These are phyloP conservation scores for Oleoguttula mirabilis DNA, from an alignment of 495 filamentous ascomycete species.

Conservation along the genomic window DNA sequence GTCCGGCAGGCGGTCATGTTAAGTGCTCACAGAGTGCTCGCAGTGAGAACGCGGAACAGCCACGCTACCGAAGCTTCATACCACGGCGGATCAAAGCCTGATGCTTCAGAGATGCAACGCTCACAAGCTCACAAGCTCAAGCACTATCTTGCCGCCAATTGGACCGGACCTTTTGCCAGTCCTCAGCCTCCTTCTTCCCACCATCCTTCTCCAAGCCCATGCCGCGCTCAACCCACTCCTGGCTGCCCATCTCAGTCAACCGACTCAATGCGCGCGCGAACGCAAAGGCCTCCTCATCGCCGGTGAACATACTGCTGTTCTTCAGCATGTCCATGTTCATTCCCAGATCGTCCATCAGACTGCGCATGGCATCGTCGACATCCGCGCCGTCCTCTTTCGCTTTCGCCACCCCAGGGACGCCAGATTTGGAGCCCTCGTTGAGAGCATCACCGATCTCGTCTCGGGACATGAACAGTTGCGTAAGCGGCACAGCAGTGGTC, in stretches of 20 bases:
- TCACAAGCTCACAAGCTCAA: constrained; percentile 6
- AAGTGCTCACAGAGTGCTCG: too few species aligned
- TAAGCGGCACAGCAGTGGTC: constrained; percentile 72
- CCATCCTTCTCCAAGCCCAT: constrained; percentile 40
- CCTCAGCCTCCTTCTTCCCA: constrained; percentile 30
- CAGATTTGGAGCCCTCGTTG: constrained; percentile 6
- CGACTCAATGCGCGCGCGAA: constrained; percentile 82
- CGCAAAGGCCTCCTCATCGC: constrained; percentile 92
- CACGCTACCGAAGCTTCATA: too few species aligned
- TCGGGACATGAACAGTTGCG: constrained; percentile 77
- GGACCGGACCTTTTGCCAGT: constrained; percentile 32
- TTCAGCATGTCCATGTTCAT: constrained; percentile 77
- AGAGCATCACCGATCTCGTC: constrained; percentile 54
- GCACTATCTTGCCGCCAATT: constrained; percentile 32
- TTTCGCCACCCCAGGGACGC: constrained; percentile 13
- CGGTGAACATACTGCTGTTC: constrained; percentile 76
- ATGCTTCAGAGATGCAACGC: too few species aligned
- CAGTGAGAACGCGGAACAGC: too few species aligned
- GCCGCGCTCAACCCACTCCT: constrained; percentile 87
- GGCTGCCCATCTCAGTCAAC: constrained; percentile 82
- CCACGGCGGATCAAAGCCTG: too few species aligned
- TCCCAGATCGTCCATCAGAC: constrained; percentile 87
- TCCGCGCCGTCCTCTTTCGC: constrained; percentile 43
- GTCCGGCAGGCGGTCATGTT: too few species aligned
- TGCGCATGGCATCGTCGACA: constrained; percentile 70